Percentiles rank a stretch among this genome's conserved stretches.
Conservation (phyloP, 345 rosid genomes). For the Salix caprea region DNA sequence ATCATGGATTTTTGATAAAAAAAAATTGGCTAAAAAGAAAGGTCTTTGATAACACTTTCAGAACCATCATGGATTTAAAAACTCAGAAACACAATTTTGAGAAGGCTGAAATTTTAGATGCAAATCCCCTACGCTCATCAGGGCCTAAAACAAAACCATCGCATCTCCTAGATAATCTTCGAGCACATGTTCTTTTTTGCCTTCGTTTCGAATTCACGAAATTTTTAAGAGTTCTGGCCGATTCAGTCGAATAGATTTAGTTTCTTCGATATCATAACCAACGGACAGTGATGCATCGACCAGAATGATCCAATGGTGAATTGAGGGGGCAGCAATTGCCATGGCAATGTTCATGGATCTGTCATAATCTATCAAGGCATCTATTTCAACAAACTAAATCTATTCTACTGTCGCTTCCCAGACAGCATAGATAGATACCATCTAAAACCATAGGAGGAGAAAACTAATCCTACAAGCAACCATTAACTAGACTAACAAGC, state of each 20-base stretch:
- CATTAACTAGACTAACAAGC: conserved; percentile 18
- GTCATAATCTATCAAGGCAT: conserved; percentile 21
- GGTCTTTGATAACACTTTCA: too few relatives aligned
- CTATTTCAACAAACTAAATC: conserved; percentile 26
- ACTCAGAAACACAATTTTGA: too few relatives aligned
- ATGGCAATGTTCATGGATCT: not conserved
- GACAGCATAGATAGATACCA: conserved; percentile 20
- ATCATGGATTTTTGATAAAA: too few relatives aligned
- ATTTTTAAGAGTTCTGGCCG: not conserved
- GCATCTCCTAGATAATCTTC: not conserved
- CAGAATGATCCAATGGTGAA: not conserved
- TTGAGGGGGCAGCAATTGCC: not conserved
- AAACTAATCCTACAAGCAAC: conserved; percentile 27
- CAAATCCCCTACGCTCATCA: too few relatives aligned
- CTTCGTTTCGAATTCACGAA: not conserved
- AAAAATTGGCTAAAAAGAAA: too few relatives aligned
- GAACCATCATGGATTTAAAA: too few relatives aligned
- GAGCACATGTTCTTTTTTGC: not conserved
- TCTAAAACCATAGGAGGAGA: conserved; percentile 11
- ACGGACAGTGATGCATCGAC: not conserved
- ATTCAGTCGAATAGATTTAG: too few relatives aligned
- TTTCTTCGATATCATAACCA: not conserved
- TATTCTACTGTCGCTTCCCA: conserved; percentile 21
- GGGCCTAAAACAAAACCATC: too few relatives aligned
- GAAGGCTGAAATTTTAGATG: too few relatives aligned